Conservation (phyloP, 1,284 basidiomycete species). For the Exobasidium cylindrosporum region DNA sequence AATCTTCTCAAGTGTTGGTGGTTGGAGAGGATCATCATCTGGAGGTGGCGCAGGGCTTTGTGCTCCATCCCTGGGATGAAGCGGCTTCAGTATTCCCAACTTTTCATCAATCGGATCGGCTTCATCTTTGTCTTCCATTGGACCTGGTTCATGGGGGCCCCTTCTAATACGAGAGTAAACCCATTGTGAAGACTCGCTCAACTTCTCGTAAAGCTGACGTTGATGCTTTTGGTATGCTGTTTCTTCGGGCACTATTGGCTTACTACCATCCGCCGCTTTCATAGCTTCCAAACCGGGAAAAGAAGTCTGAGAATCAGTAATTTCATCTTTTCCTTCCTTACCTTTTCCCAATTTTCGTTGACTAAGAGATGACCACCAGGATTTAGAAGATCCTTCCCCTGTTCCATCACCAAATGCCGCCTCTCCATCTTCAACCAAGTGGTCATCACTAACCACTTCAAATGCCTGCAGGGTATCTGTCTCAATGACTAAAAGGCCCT, state of each 20-base stretch:
- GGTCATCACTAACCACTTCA: constrained; percentile 1
- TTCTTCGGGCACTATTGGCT: background rate
- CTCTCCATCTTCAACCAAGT: background rate
- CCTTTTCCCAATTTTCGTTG: background rate
- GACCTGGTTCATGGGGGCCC: background rate
- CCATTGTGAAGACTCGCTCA: constrained; percentile 6
- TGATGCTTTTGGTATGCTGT: background rate
- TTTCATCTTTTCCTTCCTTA: constrained; percentile 1
- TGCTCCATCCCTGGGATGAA: background rate
- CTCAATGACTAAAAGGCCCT: constrained; percentile 42
- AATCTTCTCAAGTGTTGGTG: constrained; percentile 1
- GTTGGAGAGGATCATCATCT: constrained; percentile 6
- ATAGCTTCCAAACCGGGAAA: background rate
- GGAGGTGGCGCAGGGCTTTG: constrained; percentile 10
- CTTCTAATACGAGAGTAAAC: background rate
- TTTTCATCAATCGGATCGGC: background rate
- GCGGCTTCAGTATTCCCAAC: background rate
- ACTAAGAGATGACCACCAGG: background rate
- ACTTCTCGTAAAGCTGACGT: background rate
- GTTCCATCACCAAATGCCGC: background rate
- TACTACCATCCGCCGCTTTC: background rate
- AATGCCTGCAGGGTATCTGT: constrained; percentile 22
- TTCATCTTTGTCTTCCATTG: background rate
- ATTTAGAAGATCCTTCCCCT: constrained; percentile 2
- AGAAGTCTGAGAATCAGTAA: background rate